Evolutionary conservation across 2,329 filamentous ascomycete genomes (phyloP), one percentile per base, ranked within the genome.

Genomic region (Clonostachys solani): DNA sequence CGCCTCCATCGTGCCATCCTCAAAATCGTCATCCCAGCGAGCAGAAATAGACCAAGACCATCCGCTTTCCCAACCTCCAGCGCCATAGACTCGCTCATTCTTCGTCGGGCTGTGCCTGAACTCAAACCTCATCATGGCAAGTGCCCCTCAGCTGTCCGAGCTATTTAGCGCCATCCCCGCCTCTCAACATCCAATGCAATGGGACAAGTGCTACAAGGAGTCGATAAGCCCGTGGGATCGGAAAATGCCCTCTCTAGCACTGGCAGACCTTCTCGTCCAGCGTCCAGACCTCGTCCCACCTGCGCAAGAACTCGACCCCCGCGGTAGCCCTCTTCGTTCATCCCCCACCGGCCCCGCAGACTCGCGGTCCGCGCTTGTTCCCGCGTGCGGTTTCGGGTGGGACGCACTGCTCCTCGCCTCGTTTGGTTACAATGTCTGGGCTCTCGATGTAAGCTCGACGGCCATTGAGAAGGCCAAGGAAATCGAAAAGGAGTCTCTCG

Each of bases 381-480:
- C 90, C 1, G 90, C 89, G 6, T 95, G 90, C 64, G 91, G 90
- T 1, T 78, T 80, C 42, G 91, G 90, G 6, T 86, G 94, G 59
- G 91, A 95, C 67, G 87, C 90, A 2, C 73, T 89, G 10, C 72
- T 95, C 36, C 75, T 95, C 41, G 80, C 83, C 44, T 80, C 81
- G 10, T 81, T 85, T 58, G 90, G 90, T 2, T 94, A 88, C 61
- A 86, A 95, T 65, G 82, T 83, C 2, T 84, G 81, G 57, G 91
- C 89, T 0, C 67, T 95, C 2, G 90, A 95, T 60, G 77, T 79
- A 47, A 84, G 83, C 41, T 58, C 71, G 9, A 59, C 56, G 13
- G 75, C 73, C 4, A 54, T 73, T 9, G 63, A 72, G 12, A 68
- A 68, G 34, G 80, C 80, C 3, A 59, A 65, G 47, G 65, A 69